Evolutionary conservation across 1,284 basidiomycete genomes (phyloP), one percentile per base, ranked within the genome.

Genomic region (Austroboletus novae-zelandiae): DNA sequence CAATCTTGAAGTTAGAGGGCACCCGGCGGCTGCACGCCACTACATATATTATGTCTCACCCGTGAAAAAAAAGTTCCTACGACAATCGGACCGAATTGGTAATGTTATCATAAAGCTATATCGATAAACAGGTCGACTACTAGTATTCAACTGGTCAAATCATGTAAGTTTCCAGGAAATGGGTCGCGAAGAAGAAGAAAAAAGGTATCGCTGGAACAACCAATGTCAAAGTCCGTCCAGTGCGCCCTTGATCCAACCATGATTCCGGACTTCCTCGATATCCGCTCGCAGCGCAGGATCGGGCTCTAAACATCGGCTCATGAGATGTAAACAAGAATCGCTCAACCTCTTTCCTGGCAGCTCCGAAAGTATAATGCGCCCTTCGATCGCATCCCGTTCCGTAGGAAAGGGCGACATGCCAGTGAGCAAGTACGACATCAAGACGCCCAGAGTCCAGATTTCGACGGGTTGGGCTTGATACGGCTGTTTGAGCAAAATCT

Each of bases 401-500:
- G 85, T 85, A 6, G 84, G 80, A 68, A 95, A 96, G 4, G 91
- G 91, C 20, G 89, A 91, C 58, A 87, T 79, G 15, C 93, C 93
- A 3, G 89, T 91, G 55, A 95, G 76, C 40, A 96, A 77, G 69
- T 92, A 94, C 17, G 86, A 88, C 48, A 95, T 81, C 32, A 96
- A 76, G 42, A 96, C 87, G 30, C 94, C 94, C n/a, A 95, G 78
- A 1, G 90, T 91, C 94, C 93, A 96, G 40, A 95, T 80, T 69
- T 96, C 94, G 17, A 89, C 88, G 10, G 89, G 86, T 1, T 86
- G 83, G 0, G 91, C 86, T 60, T 81, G 81, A 61, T 89, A 89
- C 7, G 80, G 76, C 61, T 82, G 75, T 62, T 91, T 89, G 41
- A 78, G 77, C 31, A 95, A 75, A 56, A 95, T 89, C 67, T 96